phyloP scores from a whole-genome alignment of 2,329 filamentous ascomycete species.

The Apiospora kogelbergensis region DNA sequence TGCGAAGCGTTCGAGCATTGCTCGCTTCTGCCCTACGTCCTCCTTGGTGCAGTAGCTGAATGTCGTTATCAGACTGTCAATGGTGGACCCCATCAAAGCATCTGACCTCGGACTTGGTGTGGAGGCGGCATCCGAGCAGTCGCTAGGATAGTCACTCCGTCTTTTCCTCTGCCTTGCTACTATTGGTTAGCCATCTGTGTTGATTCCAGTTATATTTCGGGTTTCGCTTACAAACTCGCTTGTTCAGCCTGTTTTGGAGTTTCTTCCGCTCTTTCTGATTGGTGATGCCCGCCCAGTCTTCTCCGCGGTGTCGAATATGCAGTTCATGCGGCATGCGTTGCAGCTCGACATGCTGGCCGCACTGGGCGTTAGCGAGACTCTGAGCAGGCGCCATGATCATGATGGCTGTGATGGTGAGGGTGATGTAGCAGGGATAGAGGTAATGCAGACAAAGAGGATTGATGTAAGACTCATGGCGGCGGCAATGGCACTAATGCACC shows the following conservation, averaged over 20 bases:
- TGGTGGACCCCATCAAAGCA: background rate
- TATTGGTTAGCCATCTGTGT: background rate
- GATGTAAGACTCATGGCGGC: background rate
- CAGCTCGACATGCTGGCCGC: background rate
- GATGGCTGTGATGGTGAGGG: background rate
- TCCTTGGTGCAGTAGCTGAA: background rate
- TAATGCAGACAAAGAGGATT: rapidly evolving
- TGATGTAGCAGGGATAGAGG: background rate
- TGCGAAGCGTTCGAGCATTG: conserved; percentile 1
- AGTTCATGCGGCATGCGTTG: conserved; percentile 12
- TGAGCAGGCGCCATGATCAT: background rate
- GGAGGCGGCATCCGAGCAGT: background rate
- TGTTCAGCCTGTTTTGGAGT: conserved; percentile 15
- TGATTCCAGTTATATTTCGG: background rate
- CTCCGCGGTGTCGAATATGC: conserved; percentile 8
- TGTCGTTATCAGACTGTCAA: background rate
- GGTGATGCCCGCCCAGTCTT: conserved; percentile 14
- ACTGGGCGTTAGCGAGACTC: background rate
- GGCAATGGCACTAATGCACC: background rate
- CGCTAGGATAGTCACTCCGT: background rate
- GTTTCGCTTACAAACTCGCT: conserved; percentile 9
- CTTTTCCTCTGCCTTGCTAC: background rate
- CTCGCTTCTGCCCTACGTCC: background rate
- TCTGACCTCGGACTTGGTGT: background rate
- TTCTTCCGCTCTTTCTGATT: conserved; percentile 12